Base-by-base conservation (phyloP, 2,329 filamentous ascomycete genomes). In the Xylariaceae sp. region DNA sequence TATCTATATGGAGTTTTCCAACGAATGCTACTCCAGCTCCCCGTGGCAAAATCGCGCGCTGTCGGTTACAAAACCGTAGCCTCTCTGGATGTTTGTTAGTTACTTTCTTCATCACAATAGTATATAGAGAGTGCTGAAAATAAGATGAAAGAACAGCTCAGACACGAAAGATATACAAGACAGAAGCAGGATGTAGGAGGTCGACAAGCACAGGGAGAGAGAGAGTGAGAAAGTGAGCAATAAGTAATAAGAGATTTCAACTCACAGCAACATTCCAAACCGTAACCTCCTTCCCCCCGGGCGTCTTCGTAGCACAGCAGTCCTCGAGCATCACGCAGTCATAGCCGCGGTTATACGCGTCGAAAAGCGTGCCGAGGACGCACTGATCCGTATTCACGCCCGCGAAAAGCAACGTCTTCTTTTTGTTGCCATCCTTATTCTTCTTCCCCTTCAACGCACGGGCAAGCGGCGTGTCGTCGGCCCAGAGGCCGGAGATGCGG, bases 321-420 rank as follows among this genome's bases (percentile, higher is more conserved):
- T 79, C 74, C n/a, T 65, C 65, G 11, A 79, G 49, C 50, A 78
- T 52, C 15, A 80, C 57, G 47, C 70, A 74, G 50, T 78, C 72
- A 58, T 68, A 78, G 0, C 76, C 75, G 44, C 65, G 67, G 47
- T 66, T 70, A 48, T 72, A 75, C 3, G 70, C 72, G 59, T 81
- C 74, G 34, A 66, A 62, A 41, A 78, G 57, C 11, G 73, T 78
- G 1, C 73, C 72, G 15, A 70, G 63, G 6, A 81, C 75, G 51
- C 76, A 79, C 52, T 78, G 74, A 56, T 81, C 75, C 3, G 75
- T 78, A 50, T 81, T 80, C 9, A 78, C 75, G 0, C 76, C 76
- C 1, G 71, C 60, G 46, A 80, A 78, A 14, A 81, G 50, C 31
- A 79, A 52, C 4, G 73, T 78, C 31, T 63, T 42, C 17, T 43